Evolutionary conservation across 108 stramenopile species (phyloP), one percentile per base, ranked within the genome.

Genomic region (Epithemia pelagica): DNA sequence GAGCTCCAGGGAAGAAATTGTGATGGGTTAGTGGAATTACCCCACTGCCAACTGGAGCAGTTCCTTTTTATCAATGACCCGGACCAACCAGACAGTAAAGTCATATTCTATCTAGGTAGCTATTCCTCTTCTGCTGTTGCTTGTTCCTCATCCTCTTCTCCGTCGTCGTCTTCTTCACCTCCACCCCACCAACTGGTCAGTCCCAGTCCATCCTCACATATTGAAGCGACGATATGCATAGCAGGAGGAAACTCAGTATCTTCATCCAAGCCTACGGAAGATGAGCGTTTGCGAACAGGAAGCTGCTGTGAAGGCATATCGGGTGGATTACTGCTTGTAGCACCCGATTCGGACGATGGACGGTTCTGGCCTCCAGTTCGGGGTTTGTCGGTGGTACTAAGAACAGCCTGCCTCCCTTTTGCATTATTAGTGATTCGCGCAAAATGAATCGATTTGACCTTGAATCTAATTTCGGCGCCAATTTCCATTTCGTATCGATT

Each of bases 201-300:
- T 0, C 91, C 91, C 0, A 92, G 67, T 52, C 91, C 91, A 79
- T 92, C 91, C 64, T 92, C 91, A 66, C 91, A 92, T 59, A 92
- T 92, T 0, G 88, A 89, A 55, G 88, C 91, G 2, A 86, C 82
- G 64, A 92, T 89, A 32, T 86, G 83, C 88, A 92, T 89, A 30
- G 78, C 80, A 28, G 51, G 33, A n/a, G 61, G 61, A 28, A 33
- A 51, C 7, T 52, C 65, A n/a, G 24, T 29, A 28, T 27, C 26
- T 19, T 54, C 65, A 30, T 54, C 52, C 29, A 73, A 62, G 69
- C 89, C 91, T 3, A 87, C 78, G n/a, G 86, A 88, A 2, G 81
- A 74, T 71, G 84, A 86, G 31, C 90, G 77, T 66, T 82, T 82
- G 26, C 90, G 76, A 8, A 91, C 70, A 25, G 74, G 78, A 37